Evolutionary conservation across 208 protist genomes (phyloP).

Genomic region (Tritrichomonas musculus): DNA sequence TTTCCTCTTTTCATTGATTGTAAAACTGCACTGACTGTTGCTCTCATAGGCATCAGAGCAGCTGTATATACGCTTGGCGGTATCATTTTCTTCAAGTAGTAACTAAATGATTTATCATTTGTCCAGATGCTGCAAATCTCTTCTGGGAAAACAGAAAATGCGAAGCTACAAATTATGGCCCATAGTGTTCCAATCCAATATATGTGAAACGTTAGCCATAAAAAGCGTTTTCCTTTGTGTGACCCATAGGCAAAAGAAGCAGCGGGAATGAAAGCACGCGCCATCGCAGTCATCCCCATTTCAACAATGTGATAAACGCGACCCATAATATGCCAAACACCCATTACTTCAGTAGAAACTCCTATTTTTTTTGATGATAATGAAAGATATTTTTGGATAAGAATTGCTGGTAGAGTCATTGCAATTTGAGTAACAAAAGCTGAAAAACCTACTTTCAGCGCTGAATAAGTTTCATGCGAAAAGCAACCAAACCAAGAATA

Average conservation of each 20-base stretch:
- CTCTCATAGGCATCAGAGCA: neutral
- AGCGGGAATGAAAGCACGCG: neutral
- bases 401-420: neutral
- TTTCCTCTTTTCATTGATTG: neutral
- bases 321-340: neutral
- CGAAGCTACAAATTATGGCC: neutral
- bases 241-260: neutral
- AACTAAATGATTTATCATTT: neutral
- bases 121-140: neutral
- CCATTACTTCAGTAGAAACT: constrained; percentile 8
- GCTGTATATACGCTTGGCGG: neutral
- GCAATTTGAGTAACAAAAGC: constrained; percentile 11
- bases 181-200: neutral
- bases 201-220: neutral
- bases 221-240: neutral
- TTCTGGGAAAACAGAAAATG: neutral
- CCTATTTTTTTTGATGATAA: neutral
- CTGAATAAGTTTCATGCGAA: neutral
- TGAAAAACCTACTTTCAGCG: neutral
- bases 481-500: neutral
- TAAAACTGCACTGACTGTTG: neutral
- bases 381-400: neutral
- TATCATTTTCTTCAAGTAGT: neutral
- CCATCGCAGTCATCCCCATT: neutral
- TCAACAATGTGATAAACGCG: neutral